phyloP scores from a whole-genome alignment of 1,139 yeast genomes.

The Saccharomyces pastorianus region DNA sequence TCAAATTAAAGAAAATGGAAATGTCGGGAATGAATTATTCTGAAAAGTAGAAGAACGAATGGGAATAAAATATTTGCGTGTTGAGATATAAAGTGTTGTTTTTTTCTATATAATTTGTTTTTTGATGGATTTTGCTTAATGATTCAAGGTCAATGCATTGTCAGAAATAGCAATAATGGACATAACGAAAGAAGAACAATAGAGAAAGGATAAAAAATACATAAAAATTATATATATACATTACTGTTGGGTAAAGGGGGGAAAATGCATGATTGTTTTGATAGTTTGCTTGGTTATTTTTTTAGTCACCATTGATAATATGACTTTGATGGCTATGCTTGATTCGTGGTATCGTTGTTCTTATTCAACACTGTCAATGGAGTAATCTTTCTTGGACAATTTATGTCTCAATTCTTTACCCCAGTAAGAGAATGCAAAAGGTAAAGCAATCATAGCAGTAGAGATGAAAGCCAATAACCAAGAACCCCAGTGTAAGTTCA shows the following conservation, averaged over 20 bases:
- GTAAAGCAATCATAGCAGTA: conserved; percentile 74
- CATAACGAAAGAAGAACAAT: not conserved
- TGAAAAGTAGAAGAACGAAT: too few relatives aligned
- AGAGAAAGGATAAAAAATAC: not conserved
- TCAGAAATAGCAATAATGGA: too few relatives aligned
- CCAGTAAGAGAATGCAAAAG: conserved; percentile 67
- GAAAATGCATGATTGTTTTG: not conserved
- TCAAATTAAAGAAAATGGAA: not conserved
- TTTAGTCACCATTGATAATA: not conserved
- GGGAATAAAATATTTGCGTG: too few relatives aligned
- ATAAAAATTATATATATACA: not conserved
- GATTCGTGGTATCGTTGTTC: not conserved
- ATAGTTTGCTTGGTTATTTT: not conserved
- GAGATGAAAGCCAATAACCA: conserved; percentile 72
- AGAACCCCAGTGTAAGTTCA: conserved; percentile 66
- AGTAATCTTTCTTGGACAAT: conserved; percentile 59
- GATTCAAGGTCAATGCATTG: too few relatives aligned
- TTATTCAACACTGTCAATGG: conserved; percentile 29
- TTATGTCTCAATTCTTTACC: conserved; percentile 59
- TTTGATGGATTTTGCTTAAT: too few relatives aligned
- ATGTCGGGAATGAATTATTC: not conserved
- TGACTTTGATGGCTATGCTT: not conserved
- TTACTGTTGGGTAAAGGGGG: not conserved
- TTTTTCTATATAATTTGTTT: not conserved
- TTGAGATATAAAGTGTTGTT: not conserved